phyloP scores from a whole-genome alignment of 306 rosid species.

The Styphnolobium japonicum region DNA sequence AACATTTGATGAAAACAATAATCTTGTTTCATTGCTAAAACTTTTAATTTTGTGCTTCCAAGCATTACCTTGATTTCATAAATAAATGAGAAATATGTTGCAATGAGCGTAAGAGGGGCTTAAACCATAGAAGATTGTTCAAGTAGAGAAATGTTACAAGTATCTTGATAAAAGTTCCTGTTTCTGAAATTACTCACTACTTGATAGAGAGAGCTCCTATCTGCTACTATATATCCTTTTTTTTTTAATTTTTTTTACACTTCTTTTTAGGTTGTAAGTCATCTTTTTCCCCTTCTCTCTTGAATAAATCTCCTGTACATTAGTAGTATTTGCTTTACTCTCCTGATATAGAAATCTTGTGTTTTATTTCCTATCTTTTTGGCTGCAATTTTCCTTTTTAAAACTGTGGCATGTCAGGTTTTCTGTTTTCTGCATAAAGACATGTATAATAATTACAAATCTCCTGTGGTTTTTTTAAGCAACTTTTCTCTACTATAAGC shows the following conservation, averaged over 20 bases:
- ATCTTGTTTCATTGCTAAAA: background rate
- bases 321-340: background rate
- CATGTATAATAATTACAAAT: background rate
- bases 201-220: background rate
- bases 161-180: background rate
- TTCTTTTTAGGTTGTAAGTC: background rate
- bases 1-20: background rate
- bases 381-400: background rate
- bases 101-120: background rate
- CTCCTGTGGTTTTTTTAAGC: background rate
- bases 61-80: background rate
- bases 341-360: background rate
- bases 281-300: background rate
- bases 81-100: background rate
- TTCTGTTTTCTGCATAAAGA: background rate
- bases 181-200: background rate
- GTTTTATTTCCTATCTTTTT: background rate
- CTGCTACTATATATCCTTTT: background rate
- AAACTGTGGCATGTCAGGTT: background rate
- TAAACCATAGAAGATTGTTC: background rate
- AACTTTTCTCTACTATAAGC: background rate
- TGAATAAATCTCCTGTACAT: too few species aligned
- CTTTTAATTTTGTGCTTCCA: background rate
- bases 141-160: background rate
- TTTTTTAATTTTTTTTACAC: too few species aligned